These are phyloP conservation scores for Colletotrichum lini DNA, from an alignment of 2,329 filamentous ascomycete genomes.

Conservation along the genomic window DNA sequence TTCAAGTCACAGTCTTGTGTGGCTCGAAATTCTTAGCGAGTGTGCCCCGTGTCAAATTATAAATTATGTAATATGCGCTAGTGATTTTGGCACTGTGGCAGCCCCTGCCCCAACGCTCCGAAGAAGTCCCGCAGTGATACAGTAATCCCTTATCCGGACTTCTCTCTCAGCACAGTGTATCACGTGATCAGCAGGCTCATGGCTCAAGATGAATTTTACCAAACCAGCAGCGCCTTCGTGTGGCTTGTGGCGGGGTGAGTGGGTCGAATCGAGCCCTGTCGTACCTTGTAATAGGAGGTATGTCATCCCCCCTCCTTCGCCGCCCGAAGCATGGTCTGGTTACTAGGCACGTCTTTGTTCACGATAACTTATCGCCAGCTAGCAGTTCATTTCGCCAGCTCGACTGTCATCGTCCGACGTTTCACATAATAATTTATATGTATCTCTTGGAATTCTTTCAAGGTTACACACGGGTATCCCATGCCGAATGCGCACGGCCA, in stretches of 20 bases:
- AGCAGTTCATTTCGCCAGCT: no score
- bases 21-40: slow-evolving; percentile 47
- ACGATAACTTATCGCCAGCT: not conserved
- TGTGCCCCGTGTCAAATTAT: slow-evolving; percentile 27
- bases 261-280: not conserved
- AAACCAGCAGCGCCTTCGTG: not conserved
- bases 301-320: not conserved
- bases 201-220: no score
- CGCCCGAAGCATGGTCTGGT: no score
- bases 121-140: not conserved
- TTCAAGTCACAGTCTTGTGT: slow-evolving; percentile 47
- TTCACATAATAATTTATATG: not conserved
- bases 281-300: not conserved
- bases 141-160: not conserved
- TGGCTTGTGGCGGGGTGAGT: not conserved
- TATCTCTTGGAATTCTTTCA: not conserved
- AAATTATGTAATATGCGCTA: slow-evolving; percentile 35
- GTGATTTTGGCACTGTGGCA: not conserved
- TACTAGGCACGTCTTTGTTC: not conserved
- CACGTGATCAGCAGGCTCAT: slow-evolving; percentile 1
- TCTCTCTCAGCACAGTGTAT: not conserved
- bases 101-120: slow-evolving; percentile 27
- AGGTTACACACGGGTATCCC: not conserved
- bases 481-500: not conserved
- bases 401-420: no score